A percentile compares a stretch with the other conserved stretches of the same genome.
These are phyloP conservation scores for Aspergillus incahuasiensis DNA, from an alignment of 495 filamentous ascomycete genomes.

Conservation along the genomic window DNA sequence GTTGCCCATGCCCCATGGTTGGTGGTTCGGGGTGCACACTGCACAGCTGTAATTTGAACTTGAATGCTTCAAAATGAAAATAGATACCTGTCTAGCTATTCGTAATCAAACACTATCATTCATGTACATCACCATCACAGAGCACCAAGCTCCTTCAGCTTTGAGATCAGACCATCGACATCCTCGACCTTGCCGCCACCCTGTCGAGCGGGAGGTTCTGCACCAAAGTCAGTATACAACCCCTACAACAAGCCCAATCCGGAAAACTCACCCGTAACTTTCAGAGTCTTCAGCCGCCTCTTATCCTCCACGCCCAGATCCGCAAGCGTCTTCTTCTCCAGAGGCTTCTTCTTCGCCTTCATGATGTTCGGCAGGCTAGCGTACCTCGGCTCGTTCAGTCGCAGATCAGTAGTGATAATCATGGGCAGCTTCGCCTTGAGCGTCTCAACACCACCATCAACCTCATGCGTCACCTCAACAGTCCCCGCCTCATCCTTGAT, in stretches of 20 bases:
- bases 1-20: no score
- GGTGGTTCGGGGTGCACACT: no score
- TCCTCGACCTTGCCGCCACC: constrained; percentile 96
- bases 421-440: constrained; percentile 76
- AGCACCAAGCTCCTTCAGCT: constrained; percentile 93
- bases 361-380: constrained; percentile 97
- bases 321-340: constrained; percentile 81
- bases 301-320: constrained; percentile 74
- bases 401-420: constrained; percentile 90
- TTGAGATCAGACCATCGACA: constrained; percentile 86
- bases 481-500: constrained; percentile 54
- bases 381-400: constrained; percentile 93
- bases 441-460: constrained; percentile 94
- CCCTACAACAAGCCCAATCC: neutral
- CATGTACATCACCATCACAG: constrained; percentile 48
- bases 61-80: neutral
- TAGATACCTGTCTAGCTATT: constrained; percentile 1
- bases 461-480: constrained; percentile 78
- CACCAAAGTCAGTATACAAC: neutral
- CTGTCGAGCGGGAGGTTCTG: constrained; percentile 82
- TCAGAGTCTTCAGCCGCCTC: constrained; percentile 78
- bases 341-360: constrained; percentile 99
- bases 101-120: neutral
- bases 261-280: constrained; percentile 66
- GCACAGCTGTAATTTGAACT: no score